Evolutionary conservation across 345 rosid species (phyloP).

Genomic region (Rhizophora mangle): DNA sequence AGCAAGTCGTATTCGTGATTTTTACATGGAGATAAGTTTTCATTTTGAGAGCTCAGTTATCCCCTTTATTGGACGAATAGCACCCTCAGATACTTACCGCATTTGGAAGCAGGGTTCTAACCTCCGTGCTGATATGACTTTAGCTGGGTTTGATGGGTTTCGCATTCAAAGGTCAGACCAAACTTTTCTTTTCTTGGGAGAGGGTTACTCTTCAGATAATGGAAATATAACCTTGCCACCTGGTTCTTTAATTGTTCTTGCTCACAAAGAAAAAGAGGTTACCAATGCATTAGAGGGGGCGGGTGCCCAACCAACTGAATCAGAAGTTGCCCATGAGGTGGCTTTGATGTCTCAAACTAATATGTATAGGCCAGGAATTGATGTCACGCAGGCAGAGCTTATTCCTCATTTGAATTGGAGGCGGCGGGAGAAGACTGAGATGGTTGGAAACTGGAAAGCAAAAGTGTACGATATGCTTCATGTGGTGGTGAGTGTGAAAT

Average conservation of each 20-base stretch:
- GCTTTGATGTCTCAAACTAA: slow-evolving; percentile 95
- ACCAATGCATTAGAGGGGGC: slow-evolving; percentile 98
- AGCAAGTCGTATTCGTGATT: slow-evolving; percentile 77
- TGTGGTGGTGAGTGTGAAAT: slow-evolving; percentile 95
- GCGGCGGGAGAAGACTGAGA: slow-evolving; percentile 92
- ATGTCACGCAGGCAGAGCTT: slow-evolving; percentile 95
- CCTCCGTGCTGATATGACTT: slow-evolving; percentile 98
- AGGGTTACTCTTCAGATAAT: slow-evolving; percentile 74
- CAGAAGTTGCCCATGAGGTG: slow-evolving; percentile 93
- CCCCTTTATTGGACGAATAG: slow-evolving; percentile 93
- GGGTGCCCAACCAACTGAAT: slow-evolving; percentile 85
- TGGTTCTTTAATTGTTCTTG: slow-evolving; percentile 84
- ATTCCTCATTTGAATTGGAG: slow-evolving; percentile 93
- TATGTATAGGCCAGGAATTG: slow-evolving; percentile 99
- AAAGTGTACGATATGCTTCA: slow-evolving; percentile 95
- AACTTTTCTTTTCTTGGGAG: slow-evolving; percentile 86
- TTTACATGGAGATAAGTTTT: slow-evolving; percentile 96
- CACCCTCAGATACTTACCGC: slow-evolving; percentile 97
- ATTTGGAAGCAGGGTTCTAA: slow-evolving; percentile 98
- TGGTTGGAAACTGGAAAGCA: slow-evolving; percentile 95
- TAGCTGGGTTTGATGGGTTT: slow-evolving; percentile 97
- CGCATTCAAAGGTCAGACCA: slow-evolving; percentile 92
- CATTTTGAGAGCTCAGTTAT: slow-evolving; percentile 98
- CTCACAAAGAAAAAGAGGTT: slow-evolving; percentile 92
- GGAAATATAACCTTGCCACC: slow-evolving; percentile 57